Conservation (phyloP, 257 asterid genomes). For the Nicotiana benthamiana region DNA sequence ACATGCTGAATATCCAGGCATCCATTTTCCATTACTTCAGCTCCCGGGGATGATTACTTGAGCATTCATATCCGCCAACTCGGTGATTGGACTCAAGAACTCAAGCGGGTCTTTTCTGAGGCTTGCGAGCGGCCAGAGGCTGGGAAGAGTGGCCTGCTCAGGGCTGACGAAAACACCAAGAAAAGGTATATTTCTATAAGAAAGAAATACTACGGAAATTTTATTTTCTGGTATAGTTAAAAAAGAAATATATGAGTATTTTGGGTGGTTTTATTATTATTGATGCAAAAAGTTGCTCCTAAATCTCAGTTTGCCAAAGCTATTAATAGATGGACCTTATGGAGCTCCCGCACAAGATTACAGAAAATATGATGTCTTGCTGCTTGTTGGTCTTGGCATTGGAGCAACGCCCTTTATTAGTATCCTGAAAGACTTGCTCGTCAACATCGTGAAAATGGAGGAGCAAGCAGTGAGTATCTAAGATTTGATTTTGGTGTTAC, state of each 20-base stretch:
- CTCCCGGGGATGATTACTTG: constrained; percentile 89
- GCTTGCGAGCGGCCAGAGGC: constrained; percentile 69
- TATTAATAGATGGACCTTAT: constrained; percentile 89
- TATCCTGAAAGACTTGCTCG: constrained; percentile 78
- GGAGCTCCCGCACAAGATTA: constrained; percentile 99
- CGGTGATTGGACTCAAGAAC: constrained; percentile 95
- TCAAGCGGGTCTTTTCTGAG: constrained; percentile 77
- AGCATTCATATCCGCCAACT: constrained; percentile 89
- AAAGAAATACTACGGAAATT: neutral
- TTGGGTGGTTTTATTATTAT: neutral
- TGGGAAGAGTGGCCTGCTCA: constrained; percentile 81
- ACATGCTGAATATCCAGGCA: constrained; percentile 45
- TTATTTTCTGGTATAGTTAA: neutral
- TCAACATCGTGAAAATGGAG: constrained; percentile 76
- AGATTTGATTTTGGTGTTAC: neutral
- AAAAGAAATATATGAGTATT: neutral
- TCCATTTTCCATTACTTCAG: constrained; percentile 95
- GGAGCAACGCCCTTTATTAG: constrained; percentile 97
- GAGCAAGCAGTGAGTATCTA: constrained; percentile 60
- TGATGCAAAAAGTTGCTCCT: constrained; percentile 11
- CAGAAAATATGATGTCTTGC: constrained; percentile 67
- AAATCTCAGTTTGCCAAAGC: constrained; percentile 81
- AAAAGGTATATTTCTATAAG: constrained; percentile 34
- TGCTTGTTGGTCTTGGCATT: constrained; percentile 93
- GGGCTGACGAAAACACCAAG: constrained; percentile 88